These are phyloP conservation scores for Melanomma pulvis-pyrius DNA, from an alignment of 495 filamentous ascomycete genomes.

Conservation along the genomic window DNA sequence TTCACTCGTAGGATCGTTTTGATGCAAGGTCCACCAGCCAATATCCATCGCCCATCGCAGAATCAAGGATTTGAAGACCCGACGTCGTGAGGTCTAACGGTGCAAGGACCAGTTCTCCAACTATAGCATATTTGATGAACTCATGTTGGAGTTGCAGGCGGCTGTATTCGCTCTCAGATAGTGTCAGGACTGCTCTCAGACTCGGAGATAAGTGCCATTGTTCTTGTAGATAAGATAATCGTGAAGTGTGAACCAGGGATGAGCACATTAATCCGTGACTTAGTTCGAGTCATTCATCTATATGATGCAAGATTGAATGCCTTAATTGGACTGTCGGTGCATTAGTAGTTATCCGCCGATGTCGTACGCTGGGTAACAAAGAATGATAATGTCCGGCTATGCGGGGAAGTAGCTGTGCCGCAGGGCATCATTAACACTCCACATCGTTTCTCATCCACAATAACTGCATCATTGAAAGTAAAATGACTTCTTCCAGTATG, in stretches of 20 bases:
- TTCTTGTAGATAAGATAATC: no score
- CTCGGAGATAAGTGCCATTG: no score
- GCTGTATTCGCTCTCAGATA: neutral
- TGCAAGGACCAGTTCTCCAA: neutral
- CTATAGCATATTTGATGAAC: neutral
- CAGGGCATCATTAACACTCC: neutral
- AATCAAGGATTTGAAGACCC: constrained; percentile 65
- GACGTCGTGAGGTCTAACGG: constrained; percentile 36
- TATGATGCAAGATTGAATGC: no score
- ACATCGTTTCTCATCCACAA: neutral
- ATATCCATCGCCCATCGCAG: constrained; percentile 37
- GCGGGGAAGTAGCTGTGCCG: neutral
- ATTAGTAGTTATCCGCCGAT: neutral
- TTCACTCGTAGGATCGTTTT: neutral
- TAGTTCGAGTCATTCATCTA: no score
- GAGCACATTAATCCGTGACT: no score
- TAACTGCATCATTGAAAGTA: neutral
- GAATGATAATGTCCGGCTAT: neutral
- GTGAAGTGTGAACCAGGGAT: no score
- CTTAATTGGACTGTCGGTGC: no score
- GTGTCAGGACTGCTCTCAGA: no score
- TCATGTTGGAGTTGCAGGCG: neutral
- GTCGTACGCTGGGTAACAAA: neutral
- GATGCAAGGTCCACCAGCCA: constrained; percentile 9
- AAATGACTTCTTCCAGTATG: no score